Conservation (phyloP, 177 flowering plant species). For the Vitis hybrid region DNA sequence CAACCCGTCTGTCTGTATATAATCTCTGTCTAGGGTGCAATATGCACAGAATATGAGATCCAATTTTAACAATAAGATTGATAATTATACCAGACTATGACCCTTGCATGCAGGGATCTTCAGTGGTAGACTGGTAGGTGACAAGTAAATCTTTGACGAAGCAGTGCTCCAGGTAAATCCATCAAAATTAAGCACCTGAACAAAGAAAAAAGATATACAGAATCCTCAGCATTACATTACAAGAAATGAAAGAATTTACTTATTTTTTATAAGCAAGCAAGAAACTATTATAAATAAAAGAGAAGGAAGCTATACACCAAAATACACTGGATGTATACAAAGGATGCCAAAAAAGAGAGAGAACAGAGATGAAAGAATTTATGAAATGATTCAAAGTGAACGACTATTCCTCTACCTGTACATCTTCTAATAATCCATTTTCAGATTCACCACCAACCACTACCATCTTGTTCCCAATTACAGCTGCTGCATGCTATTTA, state of each 20-base stretch:
- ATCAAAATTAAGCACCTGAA: constrained; percentile 87
- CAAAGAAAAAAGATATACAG: constrained; percentile 1
- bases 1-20: too few species aligned
- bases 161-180: constrained; percentile 70
- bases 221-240: not conserved
- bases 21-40: not conserved
- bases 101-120: constrained; percentile 97
- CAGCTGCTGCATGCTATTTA: constrained; percentile 77
- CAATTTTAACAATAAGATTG: not conserved
- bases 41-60: not conserved
- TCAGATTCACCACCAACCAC: constrained; percentile 82
- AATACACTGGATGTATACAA: too few species aligned
- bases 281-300: too few species aligned
- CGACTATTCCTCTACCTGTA: constrained; percentile 41
- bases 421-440: constrained; percentile 63
- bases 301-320: too few species aligned
- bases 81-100: constrained; percentile 72
- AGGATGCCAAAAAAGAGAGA: not conserved
- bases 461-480: constrained; percentile 75
- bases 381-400: not conserved
- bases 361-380: not conserved
- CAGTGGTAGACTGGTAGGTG: constrained; percentile 81
- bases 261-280: too few species aligned
- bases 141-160: constrained; percentile 82
- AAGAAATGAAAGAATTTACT: not conserved